Percentiles rank a stretch among this genome's conserved stretches.
Conservation (phyloP, 257 asterid species). For the Primulina tabacum region DNA sequence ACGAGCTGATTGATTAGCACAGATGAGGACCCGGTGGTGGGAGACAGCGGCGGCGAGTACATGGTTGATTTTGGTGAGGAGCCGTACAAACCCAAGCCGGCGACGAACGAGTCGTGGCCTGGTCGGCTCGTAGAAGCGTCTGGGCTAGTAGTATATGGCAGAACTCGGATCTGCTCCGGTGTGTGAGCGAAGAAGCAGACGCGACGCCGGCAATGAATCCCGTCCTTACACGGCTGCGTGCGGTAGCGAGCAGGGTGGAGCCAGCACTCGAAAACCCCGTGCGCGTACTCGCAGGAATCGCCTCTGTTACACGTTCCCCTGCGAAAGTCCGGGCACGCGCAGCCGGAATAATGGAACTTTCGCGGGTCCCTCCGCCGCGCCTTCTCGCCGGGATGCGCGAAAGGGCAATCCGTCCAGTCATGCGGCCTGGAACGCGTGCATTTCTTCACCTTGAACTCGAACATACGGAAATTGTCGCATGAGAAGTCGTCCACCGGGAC, state of each 20-base stretch:
- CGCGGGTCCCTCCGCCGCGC: slow-evolving; percentile 88
- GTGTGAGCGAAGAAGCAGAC: slow-evolving; percentile 93
- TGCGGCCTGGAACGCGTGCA: slow-evolving; percentile 76
- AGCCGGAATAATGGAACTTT: slow-evolving; percentile 64
- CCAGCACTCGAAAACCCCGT: slow-evolving; percentile 95
- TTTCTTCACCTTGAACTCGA: slow-evolving; percentile 71
- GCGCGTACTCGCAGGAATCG: slow-evolving; percentile 85
- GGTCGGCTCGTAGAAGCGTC: slow-evolving; percentile 45
- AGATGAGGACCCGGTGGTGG: slow-evolving; percentile 34
- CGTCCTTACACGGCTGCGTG: slow-evolving; percentile 89
- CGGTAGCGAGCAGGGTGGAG: slow-evolving; percentile 92
- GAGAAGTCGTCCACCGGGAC: slow-evolving; percentile 76
- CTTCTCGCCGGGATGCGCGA: slow-evolving; percentile 90
- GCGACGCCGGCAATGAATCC: slow-evolving; percentile 75
- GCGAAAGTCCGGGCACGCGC: slow-evolving; percentile 73
- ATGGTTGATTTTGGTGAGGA: slow-evolving; percentile 25
- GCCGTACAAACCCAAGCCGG: slow-evolving; percentile 23
- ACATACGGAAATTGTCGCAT: slow-evolving; percentile 79
- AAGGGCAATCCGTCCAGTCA: slow-evolving; percentile 95
- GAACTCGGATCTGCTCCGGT: slow-evolving; percentile 65
- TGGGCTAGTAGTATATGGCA: slow-evolving; percentile 40
- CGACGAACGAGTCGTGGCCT: slow-evolving; percentile 23
- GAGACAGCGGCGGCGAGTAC: slow-evolving; percentile 41
- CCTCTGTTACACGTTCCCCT: slow-evolving; percentile 63
- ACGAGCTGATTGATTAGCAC: slow-evolving; percentile 27